Percentiles rank a stretch among this genome's conserved stretches.
phyloP scores from a whole-genome alignment of 169 alveolate species.

The Cyclospora cayetanensis region DNA sequence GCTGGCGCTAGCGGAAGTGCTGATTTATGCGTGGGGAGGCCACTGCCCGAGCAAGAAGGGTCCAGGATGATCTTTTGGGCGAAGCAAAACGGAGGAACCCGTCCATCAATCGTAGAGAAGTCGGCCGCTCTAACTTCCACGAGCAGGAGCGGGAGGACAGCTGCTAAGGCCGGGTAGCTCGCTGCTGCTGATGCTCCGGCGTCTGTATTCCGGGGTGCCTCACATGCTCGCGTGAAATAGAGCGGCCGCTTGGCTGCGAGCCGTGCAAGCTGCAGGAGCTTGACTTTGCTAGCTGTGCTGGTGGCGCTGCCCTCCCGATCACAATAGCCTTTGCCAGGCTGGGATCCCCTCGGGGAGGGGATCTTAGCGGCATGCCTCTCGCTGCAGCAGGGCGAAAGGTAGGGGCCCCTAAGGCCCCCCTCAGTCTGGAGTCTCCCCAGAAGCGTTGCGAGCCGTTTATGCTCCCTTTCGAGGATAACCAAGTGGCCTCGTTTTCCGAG shows the following conservation, averaged over 20 bases:
- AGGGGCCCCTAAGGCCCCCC: not conserved
- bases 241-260: slow-evolving; percentile 50
- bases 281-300: slow-evolving; percentile 23
- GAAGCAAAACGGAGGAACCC: slow-evolving; percentile 52
- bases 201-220: not conserved
- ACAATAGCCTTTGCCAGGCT: no score
- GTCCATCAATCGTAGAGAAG: slow-evolving; percentile 37
- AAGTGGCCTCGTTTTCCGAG: not conserved
- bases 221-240: slow-evolving; percentile 20
- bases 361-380: not conserved
- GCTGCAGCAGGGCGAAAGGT: slow-evolving; percentile 30
- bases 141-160: slow-evolving; percentile 33
- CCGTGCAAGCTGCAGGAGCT: slow-evolving; percentile 22
- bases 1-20: not conserved
- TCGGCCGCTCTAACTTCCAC: slow-evolving; percentile 65
- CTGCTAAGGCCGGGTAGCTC: not conserved
- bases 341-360: not conserved
- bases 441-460: not conserved
- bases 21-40: slow-evolving; percentile 74
- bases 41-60: slow-evolving; percentile 83
- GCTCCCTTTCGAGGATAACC: not conserved
- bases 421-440: slow-evolving; percentile 4
- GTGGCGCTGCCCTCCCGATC: not conserved
- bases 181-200: slow-evolving; percentile 48
- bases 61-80: slow-evolving; percentile 71